Base-by-base conservation (phyloP, 2,329 filamentous ascomycete species). In the Aspergillus sp. region DNA sequence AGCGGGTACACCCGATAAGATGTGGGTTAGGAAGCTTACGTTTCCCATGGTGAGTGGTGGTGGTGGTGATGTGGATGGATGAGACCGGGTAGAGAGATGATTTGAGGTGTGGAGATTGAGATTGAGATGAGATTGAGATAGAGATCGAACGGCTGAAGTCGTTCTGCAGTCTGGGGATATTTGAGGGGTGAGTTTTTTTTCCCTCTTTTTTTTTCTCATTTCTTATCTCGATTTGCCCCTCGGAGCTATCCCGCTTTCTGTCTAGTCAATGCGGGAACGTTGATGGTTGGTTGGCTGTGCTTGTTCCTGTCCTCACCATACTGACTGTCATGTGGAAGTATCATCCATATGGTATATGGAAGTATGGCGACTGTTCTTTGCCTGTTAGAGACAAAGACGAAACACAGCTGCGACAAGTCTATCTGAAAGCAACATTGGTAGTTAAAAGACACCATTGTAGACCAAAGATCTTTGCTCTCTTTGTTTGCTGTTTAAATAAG, bases 11-110 rank as follows among this genome's bases (percentile, higher is more conserved):
- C 15, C 15, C 13, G 34, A 27, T 19, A 48, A 54, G 37, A 39
- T 17, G 27, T 20, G 20, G 20, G 20, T 4, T 20, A 7, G 17
- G 7, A 46, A 47, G 54, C 66, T 65, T 64, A 68, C 66, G 58
- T 68, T 68, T 54, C 66, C 66, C 66, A 68, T 68, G 39, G 9
- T 58, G 58, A 47, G 19, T 30, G 37, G 27, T 15, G 4, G 15
- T 3, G 46, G 20, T 55, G 44, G 12, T 51, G n/a, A 3, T 4
- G 4, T 19, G 15, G 17, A 15, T 24, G 5, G 33, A 27, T 15
- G n/a, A 12, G 7, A 19, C 27, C 8, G 27, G 27, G 8, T 9
- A 30, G 27, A 30, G 27, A 9, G 27, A 30, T 30, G 27, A 4
- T 4, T 11, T 24, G 24, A 7, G 47, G 17, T n/a, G 17, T 50